These are phyloP conservation scores for Penicillium coffeae DNA, from an alignment of 495 filamentous ascomycete species.

Conservation along the genomic window DNA sequence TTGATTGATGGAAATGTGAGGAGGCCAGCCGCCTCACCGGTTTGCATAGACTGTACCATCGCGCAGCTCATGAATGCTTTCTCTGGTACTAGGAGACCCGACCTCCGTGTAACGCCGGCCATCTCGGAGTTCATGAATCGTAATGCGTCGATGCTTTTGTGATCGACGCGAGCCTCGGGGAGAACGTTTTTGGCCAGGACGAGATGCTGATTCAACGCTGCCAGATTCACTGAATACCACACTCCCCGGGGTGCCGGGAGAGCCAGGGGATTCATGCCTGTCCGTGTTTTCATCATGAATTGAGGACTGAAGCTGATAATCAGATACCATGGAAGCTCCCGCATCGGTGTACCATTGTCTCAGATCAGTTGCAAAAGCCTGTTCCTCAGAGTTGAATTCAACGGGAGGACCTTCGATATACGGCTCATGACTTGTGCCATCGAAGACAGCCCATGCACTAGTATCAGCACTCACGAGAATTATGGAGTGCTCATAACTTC, in stretches of 20 bases:
- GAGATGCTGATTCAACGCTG: slow-evolving; percentile 24
- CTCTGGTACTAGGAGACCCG: slow-evolving; percentile 31
- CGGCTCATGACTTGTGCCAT: slow-evolving; percentile 35
- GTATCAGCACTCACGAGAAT: slow-evolving; percentile 46
- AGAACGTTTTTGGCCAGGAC: slow-evolving; percentile 20
- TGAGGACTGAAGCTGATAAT: slow-evolving; percentile 36
- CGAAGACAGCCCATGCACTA: slow-evolving; percentile 65
- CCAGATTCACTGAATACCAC: slow-evolving; percentile 33
- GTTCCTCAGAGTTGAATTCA: slow-evolving; percentile 59
- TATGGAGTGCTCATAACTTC: slow-evolving; percentile 41
- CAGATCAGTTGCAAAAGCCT: slow-evolving; percentile 50
- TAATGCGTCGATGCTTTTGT: slow-evolving; percentile 35
- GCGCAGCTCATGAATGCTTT: slow-evolving; percentile 42
- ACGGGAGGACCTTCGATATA: slow-evolving; percentile 60
- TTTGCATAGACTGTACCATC: slow-evolving; percentile 47
- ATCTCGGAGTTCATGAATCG: slow-evolving; percentile 44
- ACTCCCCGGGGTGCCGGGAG: slow-evolving; percentile 14
- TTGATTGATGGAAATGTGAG: background rate
- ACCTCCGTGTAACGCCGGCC: slow-evolving; percentile 42
- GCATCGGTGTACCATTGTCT: slow-evolving; percentile 40
- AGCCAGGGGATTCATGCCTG: slow-evolving; percentile 29
- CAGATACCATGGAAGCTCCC: slow-evolving; percentile 34
- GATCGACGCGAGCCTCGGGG: slow-evolving; percentile 30
- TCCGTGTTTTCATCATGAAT: slow-evolving; percentile 30
- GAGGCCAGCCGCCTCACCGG: slow-evolving; percentile 12